These are phyloP conservation scores for Rhynchospora tenuis DNA, from an alignment of 176 grass and related monocot species.

Conservation along the genomic window DNA sequence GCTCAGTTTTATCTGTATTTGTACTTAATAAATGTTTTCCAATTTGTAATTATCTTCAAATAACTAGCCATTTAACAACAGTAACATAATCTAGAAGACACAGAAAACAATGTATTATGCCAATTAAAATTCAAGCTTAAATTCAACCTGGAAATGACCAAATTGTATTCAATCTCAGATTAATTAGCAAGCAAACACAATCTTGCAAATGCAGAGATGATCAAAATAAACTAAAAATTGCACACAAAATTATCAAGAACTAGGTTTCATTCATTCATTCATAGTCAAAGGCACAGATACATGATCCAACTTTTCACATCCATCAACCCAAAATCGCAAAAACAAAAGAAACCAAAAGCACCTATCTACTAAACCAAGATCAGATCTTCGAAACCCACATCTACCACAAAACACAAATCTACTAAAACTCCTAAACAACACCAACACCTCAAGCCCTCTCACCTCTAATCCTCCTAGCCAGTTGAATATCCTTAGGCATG, in stretches of 20 bases:
- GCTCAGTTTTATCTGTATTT: too few relatives aligned
- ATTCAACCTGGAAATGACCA: too few relatives aligned
- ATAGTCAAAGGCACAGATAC: not conserved
- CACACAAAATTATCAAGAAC: not conserved
- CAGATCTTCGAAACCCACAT: not conserved
- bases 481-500: conserved; percentile 96
- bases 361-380: not conserved
- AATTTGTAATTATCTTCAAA: not conserved
- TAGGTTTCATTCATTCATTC: not conserved
- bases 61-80: not conserved
- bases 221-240: not conserved
- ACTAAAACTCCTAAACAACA: not conserved
- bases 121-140: too few relatives aligned
- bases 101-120: too few relatives aligned
- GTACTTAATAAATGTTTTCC: too few relatives aligned
- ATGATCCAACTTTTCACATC: conserved; percentile 4
- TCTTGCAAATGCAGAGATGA: not conserved
- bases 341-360: not conserved
- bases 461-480: conserved; percentile 74
- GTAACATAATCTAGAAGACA: not conserved
- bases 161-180: not conserved
- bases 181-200: not conserved
- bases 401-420: not conserved
- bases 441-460: conserved; percentile 52
- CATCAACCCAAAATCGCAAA: not conserved